Evolutionary conservation across 1,284 basidiomycete genomes (phyloP), one percentile per base, ranked within the genome.

Genomic region (Ustilago shanxiensis): DNA sequence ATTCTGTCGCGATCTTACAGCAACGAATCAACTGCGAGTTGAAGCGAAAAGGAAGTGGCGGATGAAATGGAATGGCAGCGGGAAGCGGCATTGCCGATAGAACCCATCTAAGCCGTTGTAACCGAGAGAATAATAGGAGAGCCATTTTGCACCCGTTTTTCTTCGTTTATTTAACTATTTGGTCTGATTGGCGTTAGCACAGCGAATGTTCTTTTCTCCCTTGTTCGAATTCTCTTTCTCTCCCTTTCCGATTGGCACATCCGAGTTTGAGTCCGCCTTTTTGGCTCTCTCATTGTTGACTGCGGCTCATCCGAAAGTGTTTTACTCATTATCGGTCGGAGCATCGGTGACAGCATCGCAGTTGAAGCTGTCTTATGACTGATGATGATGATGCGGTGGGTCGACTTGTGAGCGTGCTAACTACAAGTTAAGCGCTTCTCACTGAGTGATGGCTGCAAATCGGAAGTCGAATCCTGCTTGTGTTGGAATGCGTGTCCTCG

Each of bases 21-120:
- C n/a, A n/a, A n/a, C n/a, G n/a, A n/a, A n/a, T n/a, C n/a, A n/a
- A n/a, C n/a, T n/a, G n/a, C n/a, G n/a, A n/a, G n/a, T n/a, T n/a
- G n/a, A n/a, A n/a, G n/a, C n/a, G n/a, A n/a, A n/a, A n/a, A n/a
- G n/a, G n/a, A n/a, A n/a, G n/a, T n/a, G n/a, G n/a, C n/a, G n/a
- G n/a, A n/a, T n/a, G n/a, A n/a, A n/a, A n/a, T n/a, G n/a, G n/a
- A n/a, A n/a, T n/a, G n/a, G n/a, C n/a, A n/a, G n/a, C n/a, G 39
- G 7, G n/a, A 41, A 18, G 39, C 39, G 39, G 39, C 8, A 41
- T 16, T 18, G 16, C 39, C 39, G 39, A 41, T 41, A 41, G 39
- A 41, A 41, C 47, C 67, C 68, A 61, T 60, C 58, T 65, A 71
- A 71, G 49, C 68, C 62, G 68, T 71, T 50, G 58, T 61, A 37